Conservation (phyloP, 352 stramenopile genomes). For the Salisapilia sapeloensis region DNA sequence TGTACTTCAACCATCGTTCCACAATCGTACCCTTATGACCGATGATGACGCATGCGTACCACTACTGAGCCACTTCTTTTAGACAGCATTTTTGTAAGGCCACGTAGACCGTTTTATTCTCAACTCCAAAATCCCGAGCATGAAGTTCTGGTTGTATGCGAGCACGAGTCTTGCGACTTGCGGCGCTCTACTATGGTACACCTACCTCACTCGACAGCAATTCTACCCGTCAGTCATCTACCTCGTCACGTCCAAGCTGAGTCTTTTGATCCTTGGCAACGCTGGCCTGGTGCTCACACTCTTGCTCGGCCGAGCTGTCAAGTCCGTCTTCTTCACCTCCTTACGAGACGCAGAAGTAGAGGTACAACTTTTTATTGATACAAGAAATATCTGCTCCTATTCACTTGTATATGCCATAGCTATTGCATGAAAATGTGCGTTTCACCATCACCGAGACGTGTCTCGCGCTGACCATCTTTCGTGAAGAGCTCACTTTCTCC, state of each 20-base stretch:
- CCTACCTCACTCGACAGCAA: constrained; percentile 87
- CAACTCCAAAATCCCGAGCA: constrained; percentile 5
- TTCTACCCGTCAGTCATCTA: constrained; percentile 97
- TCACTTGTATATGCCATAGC: constrained; percentile 17
- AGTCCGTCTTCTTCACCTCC: constrained; percentile 74
- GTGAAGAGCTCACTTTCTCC: constrained; percentile 91
- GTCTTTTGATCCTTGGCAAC: constrained; percentile 93
- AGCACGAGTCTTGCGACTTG: constrained; percentile 70
- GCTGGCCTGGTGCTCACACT: constrained; percentile 83
- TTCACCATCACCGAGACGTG: constrained; percentile 98
- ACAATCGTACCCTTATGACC: background rate
- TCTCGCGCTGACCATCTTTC: constrained; percentile 98
- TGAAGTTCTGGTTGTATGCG: constrained; percentile 84
- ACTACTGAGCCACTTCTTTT: background rate
- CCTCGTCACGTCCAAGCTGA: constrained; percentile 92
- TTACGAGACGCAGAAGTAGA: constrained; percentile 74
- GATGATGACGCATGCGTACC: background rate
- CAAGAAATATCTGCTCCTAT: constrained; percentile 3
- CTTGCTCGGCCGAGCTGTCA: constrained; percentile 50
- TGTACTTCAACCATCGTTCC: background rate
- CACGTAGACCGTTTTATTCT: background rate
- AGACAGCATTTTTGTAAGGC: constrained; percentile 1
- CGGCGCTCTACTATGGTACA: constrained; percentile 81
- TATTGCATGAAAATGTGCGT: constrained; percentile 91
- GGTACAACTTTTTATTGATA: constrained; percentile 10